Conservation (phyloP, 2,329 filamentous ascomycete species). For the Pestalotiopsis sp. region DNA sequence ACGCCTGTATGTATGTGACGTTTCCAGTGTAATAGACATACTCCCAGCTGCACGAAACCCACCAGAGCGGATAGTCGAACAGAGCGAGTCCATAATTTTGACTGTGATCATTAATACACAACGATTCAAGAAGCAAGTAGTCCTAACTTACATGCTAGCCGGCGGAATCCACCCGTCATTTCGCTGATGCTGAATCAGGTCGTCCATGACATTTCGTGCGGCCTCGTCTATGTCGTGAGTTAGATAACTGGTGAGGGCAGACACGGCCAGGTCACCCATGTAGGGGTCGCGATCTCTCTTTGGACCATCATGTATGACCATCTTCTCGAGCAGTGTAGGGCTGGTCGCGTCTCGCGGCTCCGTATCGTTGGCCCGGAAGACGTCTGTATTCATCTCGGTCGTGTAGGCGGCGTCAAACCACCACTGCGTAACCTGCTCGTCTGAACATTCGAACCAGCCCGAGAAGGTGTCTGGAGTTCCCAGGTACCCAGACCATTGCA, state of each 20-base stretch:
- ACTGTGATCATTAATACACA: slow-evolving; percentile 13
- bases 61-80: slow-evolving; percentile 57
- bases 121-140: background rate
- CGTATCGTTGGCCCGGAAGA: slow-evolving; percentile 49
- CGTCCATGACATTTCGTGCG: slow-evolving; percentile 49
- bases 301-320: slow-evolving; percentile 52
- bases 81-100: slow-evolving; percentile 49
- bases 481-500: slow-evolving; percentile 47
- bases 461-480: slow-evolving; percentile 52
- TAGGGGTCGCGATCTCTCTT: slow-evolving; percentile 58
- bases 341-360: slow-evolving; percentile 49
- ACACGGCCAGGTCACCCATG: slow-evolving; percentile 53
- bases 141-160: slow-evolving; percentile 47
- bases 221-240: slow-evolving; percentile 45
- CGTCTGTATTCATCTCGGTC: slow-evolving; percentile 50
- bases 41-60: slow-evolving; percentile 52
- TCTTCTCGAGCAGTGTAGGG: slow-evolving; percentile 44
- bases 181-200: slow-evolving; percentile 51
- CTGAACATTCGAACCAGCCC: slow-evolving; percentile 56
- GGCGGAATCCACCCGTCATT: slow-evolving; percentile 57
- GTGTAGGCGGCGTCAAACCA: slow-evolving; percentile 59
- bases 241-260: slow-evolving; percentile 50
- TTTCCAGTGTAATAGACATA: slow-evolving; percentile 54
- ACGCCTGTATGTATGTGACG: slow-evolving; percentile 39
- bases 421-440: slow-evolving; percentile 49